Base-by-base conservation (phyloP, 2,329 filamentous ascomycete genomes). In the Beauveria sp. region DNA sequence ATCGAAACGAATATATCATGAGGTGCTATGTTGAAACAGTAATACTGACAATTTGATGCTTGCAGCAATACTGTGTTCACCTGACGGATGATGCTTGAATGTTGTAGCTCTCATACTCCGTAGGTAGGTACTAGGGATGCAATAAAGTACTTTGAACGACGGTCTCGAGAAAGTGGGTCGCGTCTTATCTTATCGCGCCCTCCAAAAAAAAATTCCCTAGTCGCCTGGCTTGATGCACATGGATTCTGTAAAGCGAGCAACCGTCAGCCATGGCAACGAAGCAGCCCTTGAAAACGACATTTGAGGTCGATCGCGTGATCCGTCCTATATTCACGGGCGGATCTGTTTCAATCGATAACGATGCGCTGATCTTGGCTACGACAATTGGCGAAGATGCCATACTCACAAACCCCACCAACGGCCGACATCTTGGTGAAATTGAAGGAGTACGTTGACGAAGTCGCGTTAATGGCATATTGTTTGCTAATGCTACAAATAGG, bases 321-420 rank as follows among this genome's bases (percentile, higher is more conserved):
- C 90, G 92, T 68, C 94, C 94, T 22, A 93, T 97, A 55, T 97
- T 94, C 71, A 96, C 93, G 2, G 94, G 94, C 59, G 94, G 94
- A 48, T 88, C 90, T 66, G 86, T 96, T 62, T 86, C 91, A 34
- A 83, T 97, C 63, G 91, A 93, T 78, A 84, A 87, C 72, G 85
- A 85, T 75, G 92, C 92, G 56, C 84, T 85, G 68, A 84, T 97
- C 64, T 81, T 99, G 59, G 93, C 92, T 48, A 92, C 92, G 26
- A 92, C 90, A 41, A 78, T 97, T n/a, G 92, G 90, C 41, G 94
- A 99, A 73, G 91, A 97, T 83, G 92, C 86, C 20, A 78, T 97
- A 59, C 79, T 99, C 67, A 94, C 93, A 26, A 87, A 97, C 74
- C 81, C 96, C 65, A 83, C 87, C 67, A 94, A 88, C 41, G 92